Evolutionary conservation across 179 eudicot species (phyloP).

Genomic region (Drosera spatulata): DNA sequence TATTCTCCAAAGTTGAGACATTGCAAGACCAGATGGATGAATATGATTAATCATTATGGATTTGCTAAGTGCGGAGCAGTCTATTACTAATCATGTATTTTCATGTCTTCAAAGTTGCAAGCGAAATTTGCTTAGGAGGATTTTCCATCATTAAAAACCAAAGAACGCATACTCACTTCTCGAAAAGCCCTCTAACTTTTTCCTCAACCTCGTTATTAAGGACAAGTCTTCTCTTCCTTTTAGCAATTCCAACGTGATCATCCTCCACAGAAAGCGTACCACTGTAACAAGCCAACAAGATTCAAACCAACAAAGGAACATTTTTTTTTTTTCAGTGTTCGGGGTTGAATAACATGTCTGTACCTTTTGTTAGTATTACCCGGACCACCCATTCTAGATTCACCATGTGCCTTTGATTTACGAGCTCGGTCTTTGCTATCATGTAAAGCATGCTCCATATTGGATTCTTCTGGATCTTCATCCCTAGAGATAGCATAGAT

Average conservation of each 20-base stretch:
- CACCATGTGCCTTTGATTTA: constrained; percentile 14
- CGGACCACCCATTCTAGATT: constrained; percentile 7
- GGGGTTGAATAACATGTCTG: constrained; percentile 20
- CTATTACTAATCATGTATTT: too few species aligned
- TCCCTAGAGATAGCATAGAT: constrained; percentile 23
- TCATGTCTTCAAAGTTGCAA: too few species aligned
- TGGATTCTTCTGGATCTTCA: constrained; percentile 23
- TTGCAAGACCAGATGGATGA: background rate
- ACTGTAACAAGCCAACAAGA: constrained; percentile 25
- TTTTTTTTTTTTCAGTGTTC: background rate
- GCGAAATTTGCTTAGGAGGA: too few species aligned
- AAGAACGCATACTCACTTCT: constrained; percentile 65
- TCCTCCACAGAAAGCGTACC: constrained; percentile 23
- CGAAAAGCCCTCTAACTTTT: constrained; percentile 45
- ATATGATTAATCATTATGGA: too few species aligned
- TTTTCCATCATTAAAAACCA: too few species aligned
- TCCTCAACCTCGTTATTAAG: constrained; percentile 49
- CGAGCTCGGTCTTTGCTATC: constrained; percentile 7
- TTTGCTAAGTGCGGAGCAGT: too few species aligned
- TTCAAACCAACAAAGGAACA: constrained; percentile 4
- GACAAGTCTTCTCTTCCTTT: constrained; percentile 46
- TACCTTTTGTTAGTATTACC: constrained; percentile 11
- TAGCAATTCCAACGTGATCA: constrained; percentile 18
- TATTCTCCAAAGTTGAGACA: background rate
- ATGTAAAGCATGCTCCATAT: constrained; percentile 13